Conservation (phyloP, 306 rosid genomes). For the Hippophae tibetana region DNA sequence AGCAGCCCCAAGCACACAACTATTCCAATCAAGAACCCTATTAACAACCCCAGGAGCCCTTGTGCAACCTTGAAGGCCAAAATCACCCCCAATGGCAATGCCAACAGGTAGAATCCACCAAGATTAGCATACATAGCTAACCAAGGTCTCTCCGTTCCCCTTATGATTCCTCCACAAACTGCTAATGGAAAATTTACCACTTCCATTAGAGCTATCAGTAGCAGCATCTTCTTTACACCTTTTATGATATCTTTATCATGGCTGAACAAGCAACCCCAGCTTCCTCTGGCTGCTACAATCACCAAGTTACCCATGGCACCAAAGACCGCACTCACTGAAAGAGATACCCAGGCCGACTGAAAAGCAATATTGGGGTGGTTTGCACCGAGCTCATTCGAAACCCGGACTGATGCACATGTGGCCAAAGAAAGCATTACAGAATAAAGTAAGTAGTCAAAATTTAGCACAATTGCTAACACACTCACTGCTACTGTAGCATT, state of each 20-base stretch:
- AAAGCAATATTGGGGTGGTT: slow-evolving; percentile 38
- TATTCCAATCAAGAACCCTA: slow-evolving; percentile 53
- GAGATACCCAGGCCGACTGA: slow-evolving; percentile 45
- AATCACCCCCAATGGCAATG: slow-evolving; percentile 57
- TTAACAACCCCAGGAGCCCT: slow-evolving; percentile 55
- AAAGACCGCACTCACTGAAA: slow-evolving; percentile 22
- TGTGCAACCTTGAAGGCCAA: slow-evolving; percentile 55
- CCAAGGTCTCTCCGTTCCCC: slow-evolving; percentile 75
- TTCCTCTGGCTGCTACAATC: slow-evolving; percentile 67
- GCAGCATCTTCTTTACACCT: slow-evolving; percentile 67
- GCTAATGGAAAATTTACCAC: slow-evolving; percentile 68
- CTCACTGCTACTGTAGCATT: slow-evolving; percentile 55
- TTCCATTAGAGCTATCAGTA: slow-evolving; percentile 65
- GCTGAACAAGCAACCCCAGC: slow-evolving; percentile 68
- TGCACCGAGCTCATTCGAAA: slow-evolving; percentile 69
- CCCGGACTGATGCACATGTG: slow-evolving; percentile 56
- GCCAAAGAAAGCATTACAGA: slow-evolving; percentile 62
- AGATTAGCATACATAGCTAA: slow-evolving; percentile 62
- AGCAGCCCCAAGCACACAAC: slow-evolving; percentile 35
- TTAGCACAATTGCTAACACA: slow-evolving; percentile 48
- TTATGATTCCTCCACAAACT: slow-evolving; percentile 70
- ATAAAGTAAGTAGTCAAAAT: slow-evolving; percentile 65
- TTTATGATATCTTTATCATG: slow-evolving; percentile 37
- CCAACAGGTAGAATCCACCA: slow-evolving; percentile 73
- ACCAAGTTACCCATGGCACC: slow-evolving; percentile 49